These are phyloP conservation scores for Melanogaster broomeanus DNA, from an alignment of 768 basidiomycete species.

Conservation along the genomic window DNA sequence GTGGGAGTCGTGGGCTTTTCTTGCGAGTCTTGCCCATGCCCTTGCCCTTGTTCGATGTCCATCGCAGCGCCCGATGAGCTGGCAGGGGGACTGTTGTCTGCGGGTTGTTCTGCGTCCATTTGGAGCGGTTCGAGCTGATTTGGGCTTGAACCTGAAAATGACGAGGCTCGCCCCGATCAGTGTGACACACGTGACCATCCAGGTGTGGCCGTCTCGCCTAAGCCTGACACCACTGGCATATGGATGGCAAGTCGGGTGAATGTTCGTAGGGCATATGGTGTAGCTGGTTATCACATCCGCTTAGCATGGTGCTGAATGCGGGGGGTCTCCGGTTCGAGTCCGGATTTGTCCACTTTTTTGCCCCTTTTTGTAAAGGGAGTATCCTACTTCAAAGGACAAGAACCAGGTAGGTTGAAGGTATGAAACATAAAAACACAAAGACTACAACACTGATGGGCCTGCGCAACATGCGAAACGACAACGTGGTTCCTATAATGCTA, in stretches of 20 bases:
- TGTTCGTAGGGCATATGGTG: conserved; percentile 39
- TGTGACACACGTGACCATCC: conserved; percentile 2
- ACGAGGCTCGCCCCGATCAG: conserved; percentile 26
- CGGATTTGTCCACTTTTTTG: conserved; percentile 38
- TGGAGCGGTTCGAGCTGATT: conserved; percentile 10
- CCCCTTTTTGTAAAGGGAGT: too few relatives aligned
- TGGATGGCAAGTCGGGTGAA: conserved; percentile 32
- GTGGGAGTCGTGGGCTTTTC: conserved; percentile 1
- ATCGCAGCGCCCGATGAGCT: conserved; percentile 15
- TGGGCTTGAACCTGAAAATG: conserved; percentile 26
- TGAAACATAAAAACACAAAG: too few relatives aligned
- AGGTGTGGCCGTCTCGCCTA: conserved; percentile 22
- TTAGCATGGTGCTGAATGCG: conserved; percentile 38
- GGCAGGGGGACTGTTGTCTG: neutral
- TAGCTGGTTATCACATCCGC: conserved; percentile 44
- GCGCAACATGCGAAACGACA: neutral
- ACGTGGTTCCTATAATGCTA: conserved; percentile 1
- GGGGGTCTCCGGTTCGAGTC: conserved; percentile 43
- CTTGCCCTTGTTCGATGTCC: conserved; percentile 20
- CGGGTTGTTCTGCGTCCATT: conserved; percentile 26
- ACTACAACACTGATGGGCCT: too few relatives aligned
- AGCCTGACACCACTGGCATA: neutral
- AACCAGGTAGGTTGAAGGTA: too few relatives aligned
- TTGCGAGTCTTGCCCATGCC: neutral
- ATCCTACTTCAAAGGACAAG: too few relatives aligned